These are phyloP conservation scores for Candida verbasci DNA, from an alignment of 805 yeast species.

Conservation along the genomic window DNA sequence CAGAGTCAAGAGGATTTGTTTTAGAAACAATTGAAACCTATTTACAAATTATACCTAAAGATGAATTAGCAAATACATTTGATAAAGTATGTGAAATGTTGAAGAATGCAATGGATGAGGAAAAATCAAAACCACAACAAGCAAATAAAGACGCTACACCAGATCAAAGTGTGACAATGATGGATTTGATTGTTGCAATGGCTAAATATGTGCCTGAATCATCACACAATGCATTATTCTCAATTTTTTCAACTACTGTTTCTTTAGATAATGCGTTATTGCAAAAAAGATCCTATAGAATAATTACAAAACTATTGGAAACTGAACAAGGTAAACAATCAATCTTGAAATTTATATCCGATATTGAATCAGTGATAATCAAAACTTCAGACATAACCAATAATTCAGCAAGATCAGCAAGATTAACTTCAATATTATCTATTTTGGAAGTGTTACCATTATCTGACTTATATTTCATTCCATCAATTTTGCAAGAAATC, in stretches of 20 bases:
- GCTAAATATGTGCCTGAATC: constrained; percentile 73
- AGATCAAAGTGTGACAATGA: constrained; percentile 72
- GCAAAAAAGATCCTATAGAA: constrained; percentile 88
- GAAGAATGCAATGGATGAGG: constrained; percentile 67
- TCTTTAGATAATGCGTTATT: constrained; percentile 49
- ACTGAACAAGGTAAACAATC: constrained; percentile 59
- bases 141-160: constrained; percentile 26
- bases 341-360: constrained; percentile 45
- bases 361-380: constrained; percentile 57
- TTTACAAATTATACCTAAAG: constrained; percentile 61
- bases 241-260: constrained; percentile 73
- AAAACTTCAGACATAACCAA: constrained; percentile 53
- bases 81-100: constrained; percentile 79
- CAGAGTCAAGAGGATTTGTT: constrained; percentile 79
- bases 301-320: constrained; percentile 66
- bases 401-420: constrained; percentile 74
- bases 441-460: constrained; percentile 61
- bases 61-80: constrained; percentile 71
- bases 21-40: constrained; percentile 83
- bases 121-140: no score
- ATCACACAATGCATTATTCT: constrained; percentile 67
- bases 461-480: constrained; percentile 69
- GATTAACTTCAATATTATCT: constrained; percentile 63
- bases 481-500: constrained; percentile 78
- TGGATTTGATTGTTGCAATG: constrained; percentile 88